phyloP scores from a whole-genome alignment of 768 basidiomycete genomes.

The Phylloporus arenicola region DNA sequence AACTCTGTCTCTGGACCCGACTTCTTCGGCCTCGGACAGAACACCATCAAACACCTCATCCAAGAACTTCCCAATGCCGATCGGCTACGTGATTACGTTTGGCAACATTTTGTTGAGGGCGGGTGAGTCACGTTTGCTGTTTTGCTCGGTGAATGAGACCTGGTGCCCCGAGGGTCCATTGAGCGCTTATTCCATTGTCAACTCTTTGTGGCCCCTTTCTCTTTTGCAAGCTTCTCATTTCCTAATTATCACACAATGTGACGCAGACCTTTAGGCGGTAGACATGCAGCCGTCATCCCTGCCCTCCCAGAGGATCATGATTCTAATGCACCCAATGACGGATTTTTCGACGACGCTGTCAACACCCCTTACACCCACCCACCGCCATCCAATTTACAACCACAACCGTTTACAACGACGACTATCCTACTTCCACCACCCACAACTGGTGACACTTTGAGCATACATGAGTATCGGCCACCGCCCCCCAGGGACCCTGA shows the following conservation, averaged over 20 bases:
- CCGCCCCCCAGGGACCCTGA: constrained; percentile 19
- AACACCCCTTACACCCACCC: constrained; percentile 16
- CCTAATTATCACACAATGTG: constrained; percentile 29
- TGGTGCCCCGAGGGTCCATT: constrained; percentile 1
- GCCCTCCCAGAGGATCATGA: constrained; percentile 74
- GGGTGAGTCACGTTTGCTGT: constrained; percentile 50
- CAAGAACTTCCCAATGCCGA: constrained; percentile 76
- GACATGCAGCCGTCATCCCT: constrained; percentile 78
- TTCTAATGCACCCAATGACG: constrained; percentile 29
- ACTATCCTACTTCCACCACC: constrained; percentile 31
- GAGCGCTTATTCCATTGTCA: constrained; percentile 7
- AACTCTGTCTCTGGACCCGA: constrained; percentile 87
- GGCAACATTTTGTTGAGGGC: constrained; percentile 83
- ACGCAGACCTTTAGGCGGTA: constrained; percentile 66
- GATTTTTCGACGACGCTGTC: constrained; percentile 20
- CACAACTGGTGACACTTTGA: constrained; percentile 22
- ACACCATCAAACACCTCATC: constrained; percentile 86
- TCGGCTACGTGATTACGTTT: constrained; percentile 72
- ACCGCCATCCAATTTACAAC: constrained; percentile 16
- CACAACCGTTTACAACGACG: constrained; percentile 27
- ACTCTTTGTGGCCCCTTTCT: constrained; percentile 16
- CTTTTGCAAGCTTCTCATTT: constrained; percentile 23
- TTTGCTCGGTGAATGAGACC: constrained; percentile 9
- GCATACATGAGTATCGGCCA: constrained; percentile 30
- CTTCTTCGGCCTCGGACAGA: constrained; percentile 83